phyloP scores from a whole-genome alignment of 108 stramenopile species.

The Tribonema minus region DNA sequence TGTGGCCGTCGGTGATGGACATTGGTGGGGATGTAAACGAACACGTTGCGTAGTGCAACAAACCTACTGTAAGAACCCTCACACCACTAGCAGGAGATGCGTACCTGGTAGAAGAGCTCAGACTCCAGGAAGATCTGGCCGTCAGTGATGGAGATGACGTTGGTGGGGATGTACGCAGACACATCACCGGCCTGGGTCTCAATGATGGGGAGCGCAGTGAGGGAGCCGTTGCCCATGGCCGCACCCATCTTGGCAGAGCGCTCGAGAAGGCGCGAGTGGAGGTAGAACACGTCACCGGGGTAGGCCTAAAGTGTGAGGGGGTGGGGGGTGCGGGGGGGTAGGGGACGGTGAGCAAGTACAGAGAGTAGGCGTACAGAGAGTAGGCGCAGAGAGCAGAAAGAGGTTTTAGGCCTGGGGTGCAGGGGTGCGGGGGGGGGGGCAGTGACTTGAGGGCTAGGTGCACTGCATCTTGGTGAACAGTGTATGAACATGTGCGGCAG shows the following conservation, averaged over 20 bases:
- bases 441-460: too few relatives aligned
- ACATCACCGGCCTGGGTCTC: conserved; percentile 99
- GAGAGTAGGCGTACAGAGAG: too few relatives aligned
- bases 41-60: too few relatives aligned
- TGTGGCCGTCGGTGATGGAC: conserved; percentile 99
- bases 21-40: conserved; percentile 99
- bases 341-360: too few relatives aligned
- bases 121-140: conserved; percentile 99
- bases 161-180: conserved; percentile 99
- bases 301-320: conserved; percentile 67
- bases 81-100: too few relatives aligned
- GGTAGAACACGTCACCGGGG: conserved; percentile 91
- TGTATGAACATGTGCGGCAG: too few relatives aligned
- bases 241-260: conserved; percentile 99
- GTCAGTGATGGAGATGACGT: conserved; percentile 99
- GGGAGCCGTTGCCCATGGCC: conserved; percentile 88
- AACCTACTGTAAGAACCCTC: too few relatives aligned
- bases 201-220: conserved; percentile 99
- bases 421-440: too few relatives aligned
- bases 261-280: conserved; percentile 99
- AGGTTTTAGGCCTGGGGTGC: too few relatives aligned
- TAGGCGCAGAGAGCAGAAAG: too few relatives aligned
- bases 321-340: conserved; percentile 90
- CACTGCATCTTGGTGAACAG: too few relatives aligned
- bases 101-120: conserved; percentile 86